A percentile compares a stretch with the other conserved stretches of the same genome.
phyloP scores from a whole-genome alignment of 2,329 filamentous ascomycete genomes.

The Colletotrichum graminicola region DNA sequence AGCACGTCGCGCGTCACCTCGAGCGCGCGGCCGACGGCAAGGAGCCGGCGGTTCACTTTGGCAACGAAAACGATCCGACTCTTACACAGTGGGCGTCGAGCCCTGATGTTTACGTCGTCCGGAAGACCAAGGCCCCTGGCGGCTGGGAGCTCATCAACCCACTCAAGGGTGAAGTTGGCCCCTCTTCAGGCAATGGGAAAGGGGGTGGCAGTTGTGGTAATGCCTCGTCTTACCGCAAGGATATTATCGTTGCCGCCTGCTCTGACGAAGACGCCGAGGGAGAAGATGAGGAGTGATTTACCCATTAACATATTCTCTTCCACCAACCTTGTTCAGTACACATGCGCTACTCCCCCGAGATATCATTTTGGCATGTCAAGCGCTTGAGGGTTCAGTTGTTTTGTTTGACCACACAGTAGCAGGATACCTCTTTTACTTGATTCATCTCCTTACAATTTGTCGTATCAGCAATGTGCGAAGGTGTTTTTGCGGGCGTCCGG shows the following conservation, averaged over 20 bases:
- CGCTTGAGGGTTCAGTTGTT: not conserved
- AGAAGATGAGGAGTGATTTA: slow-evolving; percentile 35
- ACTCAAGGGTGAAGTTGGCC: slow-evolving; percentile 43
- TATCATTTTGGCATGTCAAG: slow-evolving; percentile 1
- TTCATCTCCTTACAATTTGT: not conserved
- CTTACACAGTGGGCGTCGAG: slow-evolving; percentile 57
- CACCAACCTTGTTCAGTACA: not conserved
- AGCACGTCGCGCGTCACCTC: slow-evolving; percentile 86
- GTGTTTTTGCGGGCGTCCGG: not conserved
- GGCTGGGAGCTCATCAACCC: slow-evolving; percentile 52
- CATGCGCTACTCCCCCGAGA: not conserved
- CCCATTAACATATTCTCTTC: not conserved
- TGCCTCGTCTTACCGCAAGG: slow-evolving; percentile 18
- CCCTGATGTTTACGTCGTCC: slow-evolving; percentile 54
- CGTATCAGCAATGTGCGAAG: not conserved
- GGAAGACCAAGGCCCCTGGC: slow-evolving; percentile 39
- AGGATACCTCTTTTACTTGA: slow-evolving; percentile 18
- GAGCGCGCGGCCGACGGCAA: slow-evolving; percentile 63
- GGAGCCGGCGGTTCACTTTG: slow-evolving; percentile 53
- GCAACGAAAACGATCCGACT: slow-evolving; percentile 53
- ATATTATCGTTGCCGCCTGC: slow-evolving; percentile 26
- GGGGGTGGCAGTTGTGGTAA: slow-evolving; percentile 23
- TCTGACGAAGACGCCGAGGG: slow-evolving; percentile 42
- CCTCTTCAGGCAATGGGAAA: slow-evolving; percentile 40
- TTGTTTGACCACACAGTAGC: not conserved